Evolutionary conservation across 75 land plant genomes (phyloP).

Genomic region (Selaginella moellendorffii): DNA sequence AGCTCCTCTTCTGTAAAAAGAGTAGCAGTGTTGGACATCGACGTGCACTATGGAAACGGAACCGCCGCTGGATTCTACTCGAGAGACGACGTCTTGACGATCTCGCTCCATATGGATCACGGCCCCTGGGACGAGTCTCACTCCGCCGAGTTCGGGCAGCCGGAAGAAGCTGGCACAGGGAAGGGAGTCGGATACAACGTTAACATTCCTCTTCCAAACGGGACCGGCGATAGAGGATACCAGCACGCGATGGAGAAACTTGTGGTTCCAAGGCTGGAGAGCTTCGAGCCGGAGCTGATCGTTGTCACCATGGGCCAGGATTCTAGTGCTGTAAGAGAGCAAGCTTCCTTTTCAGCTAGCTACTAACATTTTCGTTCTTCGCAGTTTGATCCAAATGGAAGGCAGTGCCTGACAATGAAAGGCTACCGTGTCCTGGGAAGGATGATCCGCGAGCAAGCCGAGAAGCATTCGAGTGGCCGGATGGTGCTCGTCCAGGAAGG

Average conservation of each 20-base stretch:
- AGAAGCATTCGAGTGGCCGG: constrained; percentile 39
- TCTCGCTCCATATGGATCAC: constrained; percentile 92
- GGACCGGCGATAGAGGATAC: constrained; percentile 72
- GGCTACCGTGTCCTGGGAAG: constrained; percentile 58
- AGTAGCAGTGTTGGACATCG: constrained; percentile 72
- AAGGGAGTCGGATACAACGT: constrained; percentile 62
- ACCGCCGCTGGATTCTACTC: constrained; percentile 76
- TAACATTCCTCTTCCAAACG: constrained; percentile 77
- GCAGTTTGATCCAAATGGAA: constrained; percentile 96
- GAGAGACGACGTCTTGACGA: constrained; percentile 52
- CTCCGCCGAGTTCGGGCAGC: constrained; percentile 44
- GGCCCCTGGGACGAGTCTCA: constrained; percentile 90
- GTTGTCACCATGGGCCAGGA: constrained; percentile 73
- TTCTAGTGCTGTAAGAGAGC: constrained; percentile 61
- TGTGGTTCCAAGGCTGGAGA: constrained; percentile 57
- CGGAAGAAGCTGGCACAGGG: constrained; percentile 63
- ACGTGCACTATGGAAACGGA: constrained; percentile 91
- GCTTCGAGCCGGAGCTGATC: constrained; percentile 52
- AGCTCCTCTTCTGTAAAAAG: constrained; percentile 27
- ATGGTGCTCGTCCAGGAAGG: constrained; percentile 88
- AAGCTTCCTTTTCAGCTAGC: neutral
- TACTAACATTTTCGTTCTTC: neutral
- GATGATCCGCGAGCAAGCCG: constrained; percentile 34
- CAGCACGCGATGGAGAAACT: constrained; percentile 52
- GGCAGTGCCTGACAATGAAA: constrained; percentile 77